Percentiles rank a stretch among this genome's conserved stretches.
Evolutionary conservation across 2,329 filamentous ascomycete species (phyloP).

Genomic region (Tolypocladium album): DNA sequence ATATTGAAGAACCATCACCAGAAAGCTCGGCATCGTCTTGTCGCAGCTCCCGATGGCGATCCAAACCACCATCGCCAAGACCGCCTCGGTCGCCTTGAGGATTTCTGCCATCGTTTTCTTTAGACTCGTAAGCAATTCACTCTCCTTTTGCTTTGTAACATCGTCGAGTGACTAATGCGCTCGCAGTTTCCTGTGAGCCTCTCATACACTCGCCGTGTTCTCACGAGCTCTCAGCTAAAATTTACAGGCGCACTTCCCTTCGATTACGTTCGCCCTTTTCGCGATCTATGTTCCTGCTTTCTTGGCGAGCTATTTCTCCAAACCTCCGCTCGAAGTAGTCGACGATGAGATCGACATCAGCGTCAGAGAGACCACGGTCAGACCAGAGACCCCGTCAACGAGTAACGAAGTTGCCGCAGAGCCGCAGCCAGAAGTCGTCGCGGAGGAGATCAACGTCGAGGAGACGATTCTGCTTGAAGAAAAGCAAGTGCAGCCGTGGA

Average conservation of each 20-base stretch:
- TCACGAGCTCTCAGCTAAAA: conserved; percentile 1
- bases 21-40: too few species aligned
- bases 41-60: conserved; percentile 7
- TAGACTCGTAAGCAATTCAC: conserved; percentile 19
- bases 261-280: conserved; percentile 50
- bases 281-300: conserved; percentile 57
- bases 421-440: conserved; percentile 22
- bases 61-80: conserved; percentile 19
- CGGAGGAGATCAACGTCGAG: conserved; percentile 47
- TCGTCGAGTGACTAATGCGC: conserved; percentile 4
- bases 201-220: not conserved
- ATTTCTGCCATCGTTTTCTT: conserved; percentile 25
- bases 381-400: conserved; percentile 13
- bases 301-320: conserved; percentile 44
- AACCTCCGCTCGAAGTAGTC: conserved; percentile 46
- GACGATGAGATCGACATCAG: conserved; percentile 50
- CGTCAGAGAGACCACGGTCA: conserved; percentile 34
- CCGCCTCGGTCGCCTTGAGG: conserved; percentile 26
- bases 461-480: conserved; percentile 52
- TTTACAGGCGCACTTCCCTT: conserved; percentile 29
- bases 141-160: not conserved
- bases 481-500: conserved; percentile 43
- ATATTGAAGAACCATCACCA: not conserved
- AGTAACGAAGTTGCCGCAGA: conserved; percentile 19
- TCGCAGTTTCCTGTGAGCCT: conserved; percentile 24